A percentile compares a stretch with the other conserved stretches of the same genome.
Evolutionary conservation across 2,329 filamentous ascomycete genomes (phyloP).

Genomic region (Berkeleyomyces rouxiae): DNA sequence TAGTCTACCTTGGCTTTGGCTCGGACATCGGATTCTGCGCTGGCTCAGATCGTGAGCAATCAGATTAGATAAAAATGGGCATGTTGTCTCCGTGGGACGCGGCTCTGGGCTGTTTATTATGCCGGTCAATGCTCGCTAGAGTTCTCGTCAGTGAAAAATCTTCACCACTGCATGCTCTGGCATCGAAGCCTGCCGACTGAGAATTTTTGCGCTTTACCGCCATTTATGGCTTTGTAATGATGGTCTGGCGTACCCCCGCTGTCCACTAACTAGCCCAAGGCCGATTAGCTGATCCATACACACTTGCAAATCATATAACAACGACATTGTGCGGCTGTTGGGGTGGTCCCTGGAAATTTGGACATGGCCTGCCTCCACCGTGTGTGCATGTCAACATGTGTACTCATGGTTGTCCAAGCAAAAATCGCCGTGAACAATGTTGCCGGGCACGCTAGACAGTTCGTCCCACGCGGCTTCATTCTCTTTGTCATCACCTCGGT

Average conservation of each 20-base stretch:
- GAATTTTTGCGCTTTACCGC: neutral
- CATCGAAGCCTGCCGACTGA: neutral
- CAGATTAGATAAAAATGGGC: constrained; percentile 11
- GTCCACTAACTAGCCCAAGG: neutral
- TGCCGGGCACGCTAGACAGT: neutral
- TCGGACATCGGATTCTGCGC: neutral
- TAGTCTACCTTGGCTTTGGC: neutral
- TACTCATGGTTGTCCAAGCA: neutral
- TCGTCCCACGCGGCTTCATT: neutral
- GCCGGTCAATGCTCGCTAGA: neutral
- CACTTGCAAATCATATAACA: neutral
- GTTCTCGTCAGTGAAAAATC: neutral
- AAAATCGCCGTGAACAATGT: neutral
- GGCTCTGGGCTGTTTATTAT: neutral
- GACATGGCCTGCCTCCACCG: neutral
- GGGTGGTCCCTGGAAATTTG: constrained; percentile 3
- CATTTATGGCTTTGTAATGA: neutral
- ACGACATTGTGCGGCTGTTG: constrained; percentile 1
- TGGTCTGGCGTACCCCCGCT: neutral
- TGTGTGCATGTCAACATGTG: too few relatives aligned
- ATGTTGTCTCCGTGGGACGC: neutral
- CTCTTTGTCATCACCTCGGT: neutral
- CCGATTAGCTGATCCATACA: neutral
- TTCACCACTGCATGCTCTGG: neutral
- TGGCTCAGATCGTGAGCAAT: constrained; percentile 1